Percentiles rank a stretch among this genome's conserved stretches.
Evolutionary conservation across 495 filamentous ascomycete genomes (phyloP).

Genomic region (Trichocladium antarcticum): DNA sequence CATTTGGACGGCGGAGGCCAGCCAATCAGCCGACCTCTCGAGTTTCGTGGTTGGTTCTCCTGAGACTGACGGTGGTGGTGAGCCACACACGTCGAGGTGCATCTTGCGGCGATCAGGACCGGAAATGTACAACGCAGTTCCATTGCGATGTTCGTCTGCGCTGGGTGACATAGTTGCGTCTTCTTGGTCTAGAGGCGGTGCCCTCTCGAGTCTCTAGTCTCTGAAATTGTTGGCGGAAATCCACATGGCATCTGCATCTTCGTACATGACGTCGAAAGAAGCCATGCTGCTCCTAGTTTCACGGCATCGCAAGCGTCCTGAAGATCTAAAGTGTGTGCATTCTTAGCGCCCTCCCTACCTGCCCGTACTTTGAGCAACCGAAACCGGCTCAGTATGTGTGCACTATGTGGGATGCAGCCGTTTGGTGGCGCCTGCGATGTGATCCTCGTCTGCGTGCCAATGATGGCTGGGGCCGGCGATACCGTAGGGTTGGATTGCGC

Average conservation of each 20-base stretch:
- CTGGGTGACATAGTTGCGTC: no score
- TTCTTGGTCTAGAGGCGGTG: no score
- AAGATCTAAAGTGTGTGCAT: background rate
- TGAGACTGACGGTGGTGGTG: conserved; percentile 15
- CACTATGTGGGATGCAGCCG: conserved; percentile 3
- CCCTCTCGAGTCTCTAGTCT: no score
- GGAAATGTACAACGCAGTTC: no score
- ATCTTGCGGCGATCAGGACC: no score
- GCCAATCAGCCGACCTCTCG: conserved; percentile 11
- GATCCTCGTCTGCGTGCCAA: background rate
- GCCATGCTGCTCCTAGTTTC: conserved; percentile 8
- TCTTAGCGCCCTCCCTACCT: background rate
- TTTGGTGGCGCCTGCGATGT: background rate
- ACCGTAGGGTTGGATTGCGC: conserved; percentile 6
- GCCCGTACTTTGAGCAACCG: background rate
- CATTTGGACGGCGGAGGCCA: background rate
- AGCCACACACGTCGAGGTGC: background rate
- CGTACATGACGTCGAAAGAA: no score
- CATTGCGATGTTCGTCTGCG: no score
- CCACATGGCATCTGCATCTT: no score
- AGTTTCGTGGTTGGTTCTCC: conserved; percentile 8
- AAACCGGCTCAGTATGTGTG: background rate
- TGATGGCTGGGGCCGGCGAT: background rate
- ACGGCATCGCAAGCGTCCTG: background rate
- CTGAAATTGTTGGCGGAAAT: no score